phyloP scores from a whole-genome alignment of 139 green algal species.

The Diplosphaera chodatii region DNA sequence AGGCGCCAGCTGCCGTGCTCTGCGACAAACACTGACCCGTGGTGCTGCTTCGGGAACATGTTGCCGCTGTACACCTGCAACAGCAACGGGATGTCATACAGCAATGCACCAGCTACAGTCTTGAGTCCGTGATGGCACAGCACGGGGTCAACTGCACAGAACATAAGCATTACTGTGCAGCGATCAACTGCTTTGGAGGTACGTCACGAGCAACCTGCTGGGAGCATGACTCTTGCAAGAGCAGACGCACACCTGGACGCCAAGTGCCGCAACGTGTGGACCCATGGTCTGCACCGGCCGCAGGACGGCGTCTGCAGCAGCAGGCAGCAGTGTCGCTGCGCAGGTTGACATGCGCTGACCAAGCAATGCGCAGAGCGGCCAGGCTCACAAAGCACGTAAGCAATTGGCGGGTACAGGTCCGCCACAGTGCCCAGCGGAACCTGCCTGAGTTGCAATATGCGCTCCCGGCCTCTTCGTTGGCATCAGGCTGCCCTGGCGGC shows the following conservation, averaged over 20 bases:
- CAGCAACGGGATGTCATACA: slow-evolving; percentile 26
- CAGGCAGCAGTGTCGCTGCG: no score
- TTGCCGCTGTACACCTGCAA: slow-evolving; percentile 26
- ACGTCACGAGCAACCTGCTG: no score
- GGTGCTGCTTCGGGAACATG: slow-evolving; percentile 15
- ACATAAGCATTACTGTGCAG: no score
- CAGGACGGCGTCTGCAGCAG: slow-evolving; percentile 9
- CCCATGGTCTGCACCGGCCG: slow-evolving; percentile 30
- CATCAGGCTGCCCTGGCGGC: not conserved
- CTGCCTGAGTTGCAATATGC: not conserved
- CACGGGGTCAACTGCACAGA: no score
- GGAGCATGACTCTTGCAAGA: no score
- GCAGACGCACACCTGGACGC: slow-evolving; percentile 29
- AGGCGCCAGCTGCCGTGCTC: slow-evolving; percentile 25
- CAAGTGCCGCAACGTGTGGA: slow-evolving; percentile 30
- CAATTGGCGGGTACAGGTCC: no score
- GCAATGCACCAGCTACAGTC: slow-evolving; percentile 18
- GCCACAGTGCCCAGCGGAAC: no score
- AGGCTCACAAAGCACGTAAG: no score
- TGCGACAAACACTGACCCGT: slow-evolving; percentile 27
- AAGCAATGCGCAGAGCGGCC: no score
- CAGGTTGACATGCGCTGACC: no score
- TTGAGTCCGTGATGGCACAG: no score
- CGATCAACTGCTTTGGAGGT: no score
- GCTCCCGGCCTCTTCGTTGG: not conserved